Evolutionary conservation across 2,329 filamentous ascomycete species (phyloP).

Genomic region (Trichoderma sp.): DNA sequence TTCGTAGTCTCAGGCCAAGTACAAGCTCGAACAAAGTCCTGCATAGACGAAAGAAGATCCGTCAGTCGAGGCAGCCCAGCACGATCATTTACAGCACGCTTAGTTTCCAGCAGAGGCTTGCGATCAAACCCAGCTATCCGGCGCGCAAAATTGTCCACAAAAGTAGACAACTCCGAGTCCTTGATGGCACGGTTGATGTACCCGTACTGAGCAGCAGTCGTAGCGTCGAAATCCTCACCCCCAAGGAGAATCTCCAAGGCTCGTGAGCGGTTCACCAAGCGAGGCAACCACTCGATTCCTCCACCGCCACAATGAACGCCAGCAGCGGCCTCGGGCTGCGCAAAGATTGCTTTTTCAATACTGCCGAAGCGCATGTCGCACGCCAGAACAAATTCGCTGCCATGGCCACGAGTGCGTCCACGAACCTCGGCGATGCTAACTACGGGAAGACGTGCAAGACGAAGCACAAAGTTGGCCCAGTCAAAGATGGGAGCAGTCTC

Average conservation of each 20-base stretch:
- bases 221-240: neutral
- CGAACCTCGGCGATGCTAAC: neutral
- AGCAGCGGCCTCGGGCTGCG: neutral
- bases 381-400: neutral
- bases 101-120: neutral
- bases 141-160: neutral
- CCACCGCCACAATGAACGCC: neutral
- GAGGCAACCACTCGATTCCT: neutral
- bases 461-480: neutral
- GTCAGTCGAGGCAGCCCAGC: neutral
- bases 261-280: neutral
- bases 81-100: neutral
- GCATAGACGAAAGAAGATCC: neutral
- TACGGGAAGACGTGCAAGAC: neutral
- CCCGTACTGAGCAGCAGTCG: slow-evolving; percentile 4
- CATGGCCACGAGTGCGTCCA: neutral
- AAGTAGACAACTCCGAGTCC: neutral
- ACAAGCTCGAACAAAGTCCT: neutral
- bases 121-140: neutral
- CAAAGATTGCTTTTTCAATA: neutral
- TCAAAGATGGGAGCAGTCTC: neutral
- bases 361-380: slow-evolving; percentile 5
- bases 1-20: neutral
- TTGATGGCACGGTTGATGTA: slow-evolving; percentile 4
- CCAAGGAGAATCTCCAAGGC: neutral